phyloP scores from a whole-genome alignment of 176 grass and related monocot genomes.

The Aegilops tauschii region DNA sequence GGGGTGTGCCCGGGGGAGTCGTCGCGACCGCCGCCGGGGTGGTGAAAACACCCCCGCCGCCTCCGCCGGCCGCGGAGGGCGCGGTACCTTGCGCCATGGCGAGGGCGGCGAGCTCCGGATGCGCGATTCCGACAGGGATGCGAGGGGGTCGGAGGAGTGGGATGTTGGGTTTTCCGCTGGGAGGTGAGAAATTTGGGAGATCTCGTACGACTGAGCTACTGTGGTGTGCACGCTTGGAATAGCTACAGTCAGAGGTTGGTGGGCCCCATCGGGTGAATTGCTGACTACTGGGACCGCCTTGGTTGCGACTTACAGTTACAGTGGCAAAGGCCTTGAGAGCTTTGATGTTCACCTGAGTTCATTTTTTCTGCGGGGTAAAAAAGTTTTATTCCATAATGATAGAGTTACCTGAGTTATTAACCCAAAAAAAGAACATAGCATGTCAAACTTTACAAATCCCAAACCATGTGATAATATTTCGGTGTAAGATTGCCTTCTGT shows the following conservation, averaged over 20 bases:
- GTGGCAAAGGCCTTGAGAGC: too few relatives aligned
- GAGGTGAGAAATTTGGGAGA: constrained; percentile 25
- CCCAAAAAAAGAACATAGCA: too few relatives aligned
- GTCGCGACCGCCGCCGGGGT: constrained; percentile 24
- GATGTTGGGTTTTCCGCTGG: background rate
- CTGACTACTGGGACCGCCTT: background rate
- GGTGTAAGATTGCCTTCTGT: too few relatives aligned
- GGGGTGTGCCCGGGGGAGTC: constrained; percentile 43
- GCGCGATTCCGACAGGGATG: constrained; percentile 33
- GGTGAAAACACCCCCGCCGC: constrained; percentile 12
- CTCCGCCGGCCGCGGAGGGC: constrained; percentile 31
- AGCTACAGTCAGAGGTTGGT: background rate
- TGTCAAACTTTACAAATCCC: too few relatives aligned
- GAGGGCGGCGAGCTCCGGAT: background rate
- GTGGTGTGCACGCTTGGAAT: constrained; percentile 23
- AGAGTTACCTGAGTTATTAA: too few relatives aligned
- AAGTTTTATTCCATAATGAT: too few relatives aligned
- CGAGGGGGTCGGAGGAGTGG: background rate
- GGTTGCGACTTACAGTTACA: background rate
- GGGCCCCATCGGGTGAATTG: background rate
- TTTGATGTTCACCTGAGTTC: background rate
- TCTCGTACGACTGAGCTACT: constrained; percentile 12
- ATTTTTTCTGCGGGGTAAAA: too few relatives aligned
- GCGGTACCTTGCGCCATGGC: constrained; percentile 43
- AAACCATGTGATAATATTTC: too few relatives aligned